Conservation (phyloP, 345 rosid species). For the Euphorbia tirucalli region DNA sequence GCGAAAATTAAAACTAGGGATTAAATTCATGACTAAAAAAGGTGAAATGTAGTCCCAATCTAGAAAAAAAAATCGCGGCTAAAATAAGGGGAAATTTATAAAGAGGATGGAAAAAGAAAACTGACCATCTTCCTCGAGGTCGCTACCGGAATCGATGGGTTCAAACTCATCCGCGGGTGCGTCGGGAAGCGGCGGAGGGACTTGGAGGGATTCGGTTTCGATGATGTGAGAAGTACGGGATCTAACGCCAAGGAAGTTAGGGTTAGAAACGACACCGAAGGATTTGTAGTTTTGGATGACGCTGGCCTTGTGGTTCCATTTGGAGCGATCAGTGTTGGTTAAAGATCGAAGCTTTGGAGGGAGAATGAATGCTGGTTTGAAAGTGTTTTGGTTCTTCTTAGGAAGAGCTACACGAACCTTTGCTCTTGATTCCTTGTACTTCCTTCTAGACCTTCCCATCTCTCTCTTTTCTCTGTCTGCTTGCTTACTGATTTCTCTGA, state of each 20-base stretch:
- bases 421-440: constrained; percentile 67
- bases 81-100: no score
- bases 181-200: constrained; percentile 50
- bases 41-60: no score
- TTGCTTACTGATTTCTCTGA: background rate
- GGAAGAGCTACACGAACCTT: constrained; percentile 87
- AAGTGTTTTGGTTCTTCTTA: constrained; percentile 63
- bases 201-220: constrained; percentile 66
- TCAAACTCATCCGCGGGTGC: constrained; percentile 47
- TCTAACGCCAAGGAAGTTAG: constrained; percentile 72
- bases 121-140: constrained; percentile 89
- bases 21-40: background rate
- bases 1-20: background rate
- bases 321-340: constrained; percentile 41
- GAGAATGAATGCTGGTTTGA: constrained; percentile 76
- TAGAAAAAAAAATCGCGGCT: no score
- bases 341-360: constrained; percentile 87
- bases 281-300: constrained; percentile 84
- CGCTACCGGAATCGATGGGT: constrained; percentile 70
- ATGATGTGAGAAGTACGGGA: constrained; percentile 67
- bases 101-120: background rate
- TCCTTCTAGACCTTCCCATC: constrained; percentile 95
- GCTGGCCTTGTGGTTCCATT: constrained; percentile 82
- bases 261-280: constrained; percentile 85
- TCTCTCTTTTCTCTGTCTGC: background rate